These are phyloP conservation scores for Ascochyta koolunga DNA, from an alignment of 2,329 filamentous ascomycete genomes.

Conservation along the genomic window DNA sequence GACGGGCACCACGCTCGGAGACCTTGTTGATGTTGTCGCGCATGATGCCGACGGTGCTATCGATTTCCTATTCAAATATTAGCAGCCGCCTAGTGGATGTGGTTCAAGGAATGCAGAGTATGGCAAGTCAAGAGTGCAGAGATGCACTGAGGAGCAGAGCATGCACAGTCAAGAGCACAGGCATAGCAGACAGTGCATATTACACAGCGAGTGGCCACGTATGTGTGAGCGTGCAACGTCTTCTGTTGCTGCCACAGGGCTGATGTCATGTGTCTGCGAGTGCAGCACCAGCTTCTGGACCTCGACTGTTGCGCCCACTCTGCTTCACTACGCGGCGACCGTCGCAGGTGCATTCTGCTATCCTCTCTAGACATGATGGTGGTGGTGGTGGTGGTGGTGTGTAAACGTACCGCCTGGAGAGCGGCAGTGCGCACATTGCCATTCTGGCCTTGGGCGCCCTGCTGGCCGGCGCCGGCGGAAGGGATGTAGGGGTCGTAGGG, in stretches of 20 bases:
- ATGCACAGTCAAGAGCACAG: background rate
- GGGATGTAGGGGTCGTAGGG: slow-evolving; percentile 93
- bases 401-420: slow-evolving; percentile 75
- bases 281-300: slow-evolving; percentile 12
- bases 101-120: background rate
- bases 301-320: slow-evolving; percentile 2
- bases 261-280: slow-evolving; percentile 20
- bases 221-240: background rate
- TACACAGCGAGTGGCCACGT: background rate
- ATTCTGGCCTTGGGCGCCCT: slow-evolving; percentile 52
- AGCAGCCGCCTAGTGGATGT: slow-evolving; percentile 1
- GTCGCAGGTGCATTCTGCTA: slow-evolving; percentile 2
- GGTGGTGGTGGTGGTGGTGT: background rate
- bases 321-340: slow-evolving; percentile 3
- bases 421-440: slow-evolving; percentile 72
- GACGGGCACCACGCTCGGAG: slow-evolving; percentile 85
- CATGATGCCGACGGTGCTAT: slow-evolving; percentile 94
- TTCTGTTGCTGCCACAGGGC: slow-evolving; percentile 11
- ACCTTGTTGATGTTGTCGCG: slow-evolving; percentile 97
- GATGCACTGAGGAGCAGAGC: background rate
- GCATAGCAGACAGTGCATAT: background rate
- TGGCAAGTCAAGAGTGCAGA: too few species aligned
- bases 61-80: slow-evolving; percentile 77
- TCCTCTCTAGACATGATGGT: background rate
- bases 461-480: slow-evolving; percentile 62